phyloP scores from a whole-genome alignment of 139 green algal species.

The Bryopsis sp. region DNA sequence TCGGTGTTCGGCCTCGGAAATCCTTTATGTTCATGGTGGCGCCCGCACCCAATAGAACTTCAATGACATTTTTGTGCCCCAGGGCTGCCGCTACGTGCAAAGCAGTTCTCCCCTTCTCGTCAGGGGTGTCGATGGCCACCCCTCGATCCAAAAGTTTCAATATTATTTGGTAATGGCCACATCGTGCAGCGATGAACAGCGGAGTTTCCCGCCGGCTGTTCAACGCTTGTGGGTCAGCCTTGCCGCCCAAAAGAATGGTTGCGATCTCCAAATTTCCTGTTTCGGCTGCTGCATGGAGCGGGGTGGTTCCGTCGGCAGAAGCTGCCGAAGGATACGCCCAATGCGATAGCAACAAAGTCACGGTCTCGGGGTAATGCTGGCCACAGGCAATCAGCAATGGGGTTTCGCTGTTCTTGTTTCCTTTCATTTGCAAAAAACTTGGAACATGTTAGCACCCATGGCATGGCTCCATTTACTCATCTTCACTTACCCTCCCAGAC shows the following conservation, averaged over 20 bases:
- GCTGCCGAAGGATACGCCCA: conserved; percentile 12
- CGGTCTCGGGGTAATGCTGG: neutral
- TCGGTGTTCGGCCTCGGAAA: too few relatives aligned
- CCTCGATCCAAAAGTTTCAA: neutral
- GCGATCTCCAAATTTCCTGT: neutral
- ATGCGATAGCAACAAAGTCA: neutral
- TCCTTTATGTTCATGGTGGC: too few relatives aligned
- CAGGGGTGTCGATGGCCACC: neutral
- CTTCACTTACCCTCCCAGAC: too few relatives aligned
- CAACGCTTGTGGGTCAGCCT: conserved; percentile 2
- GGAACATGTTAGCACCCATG: too few relatives aligned
- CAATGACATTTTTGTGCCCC: neutral
- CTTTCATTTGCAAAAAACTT: too few relatives aligned
- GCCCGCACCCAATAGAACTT: neutral
- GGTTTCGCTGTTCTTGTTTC: conserved; percentile 8
- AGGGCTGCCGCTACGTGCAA: neutral
- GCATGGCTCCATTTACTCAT: too few relatives aligned
- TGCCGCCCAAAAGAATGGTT: neutral
- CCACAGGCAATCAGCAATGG: conserved; percentile 8
- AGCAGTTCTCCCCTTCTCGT: neutral
- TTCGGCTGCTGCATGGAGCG: conserved; percentile 12
- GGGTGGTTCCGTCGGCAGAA: conserved; percentile 14
- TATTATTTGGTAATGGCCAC: neutral
- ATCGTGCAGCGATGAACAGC: neutral
- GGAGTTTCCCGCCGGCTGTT: neutral